These are phyloP conservation scores for Vigna radiata DNA, from an alignment of 306 rosid species.

Conservation along the genomic window DNA sequence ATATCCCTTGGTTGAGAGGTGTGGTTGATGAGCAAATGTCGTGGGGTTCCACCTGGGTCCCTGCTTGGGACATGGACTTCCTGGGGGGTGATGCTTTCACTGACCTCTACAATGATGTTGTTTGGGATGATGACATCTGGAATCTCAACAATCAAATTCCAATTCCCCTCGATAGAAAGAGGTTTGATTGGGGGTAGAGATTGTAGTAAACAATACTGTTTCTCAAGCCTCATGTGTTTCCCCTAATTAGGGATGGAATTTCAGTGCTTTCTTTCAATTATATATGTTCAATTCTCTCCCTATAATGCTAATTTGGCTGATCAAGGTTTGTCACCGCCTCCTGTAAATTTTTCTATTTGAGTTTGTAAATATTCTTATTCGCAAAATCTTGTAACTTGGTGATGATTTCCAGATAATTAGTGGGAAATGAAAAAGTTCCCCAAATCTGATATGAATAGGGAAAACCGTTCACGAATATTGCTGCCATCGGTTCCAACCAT, in stretches of 20 bases:
- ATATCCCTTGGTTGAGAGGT: constrained; percentile 51
- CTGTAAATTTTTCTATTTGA: not conserved
- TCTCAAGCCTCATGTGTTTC: not conserved
- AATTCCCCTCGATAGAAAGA: constrained; percentile 36
- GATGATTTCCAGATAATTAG: not conserved
- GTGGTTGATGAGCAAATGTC: constrained; percentile 75
- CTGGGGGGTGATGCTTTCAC: constrained; percentile 53
- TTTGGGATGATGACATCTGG: constrained; percentile 83
- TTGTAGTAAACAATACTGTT: not conserved
- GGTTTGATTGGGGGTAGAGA: constrained; percentile 15
- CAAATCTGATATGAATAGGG: not conserved
- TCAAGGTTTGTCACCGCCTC: not conserved
- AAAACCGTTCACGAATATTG: not conserved
- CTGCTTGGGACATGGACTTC: constrained; percentile 68
- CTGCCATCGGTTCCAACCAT: not conserved
- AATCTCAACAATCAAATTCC: constrained; percentile 56
- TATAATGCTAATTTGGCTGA: constrained; percentile 8
- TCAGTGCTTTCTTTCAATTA: not conserved
- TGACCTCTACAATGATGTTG: constrained; percentile 56
- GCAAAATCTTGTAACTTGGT: not conserved
- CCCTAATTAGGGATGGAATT: constrained; percentile 9
- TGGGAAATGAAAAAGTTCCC: not conserved
- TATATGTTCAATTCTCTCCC: not conserved
- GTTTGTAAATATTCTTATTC: constrained; percentile 11
- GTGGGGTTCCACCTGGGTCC: constrained; percentile 70